phyloP scores from a whole-genome alignment of 345 rosid genomes.

The Cardamine occulta region DNA sequence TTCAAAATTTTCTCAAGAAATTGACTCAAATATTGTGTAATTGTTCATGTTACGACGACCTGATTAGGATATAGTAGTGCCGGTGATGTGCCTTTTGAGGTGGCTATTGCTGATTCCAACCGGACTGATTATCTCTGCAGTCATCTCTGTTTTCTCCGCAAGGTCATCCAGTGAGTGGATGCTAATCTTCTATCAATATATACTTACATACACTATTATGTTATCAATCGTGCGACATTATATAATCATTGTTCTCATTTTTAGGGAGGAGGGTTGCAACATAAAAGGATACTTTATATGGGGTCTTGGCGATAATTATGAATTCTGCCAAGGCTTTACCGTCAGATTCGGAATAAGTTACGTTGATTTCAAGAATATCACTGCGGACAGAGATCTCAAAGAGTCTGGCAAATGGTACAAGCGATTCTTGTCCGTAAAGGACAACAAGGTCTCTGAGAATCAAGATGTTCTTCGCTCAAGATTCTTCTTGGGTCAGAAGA shows the following conservation, averaged over 20 bases:
- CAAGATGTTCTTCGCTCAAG: slow-evolving; percentile 15
- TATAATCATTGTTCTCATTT: neutral
- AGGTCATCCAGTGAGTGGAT: slow-evolving; percentile 31
- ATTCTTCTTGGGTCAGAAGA: neutral
- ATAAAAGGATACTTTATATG: slow-evolving; percentile 36
- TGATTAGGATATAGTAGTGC: slow-evolving; percentile 16
- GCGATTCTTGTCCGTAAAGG: neutral
- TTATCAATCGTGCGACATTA: neutral
- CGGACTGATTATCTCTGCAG: slow-evolving; percentile 36
- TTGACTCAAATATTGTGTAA: neutral
- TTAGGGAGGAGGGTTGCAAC: neutral
- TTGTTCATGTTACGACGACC: neutral
- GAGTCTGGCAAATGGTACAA: slow-evolving; percentile 28
- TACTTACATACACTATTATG: neutral
- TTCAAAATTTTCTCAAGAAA: neutral
- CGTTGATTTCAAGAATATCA: neutral
- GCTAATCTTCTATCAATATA: neutral
- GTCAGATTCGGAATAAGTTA: slow-evolving; percentile 33
- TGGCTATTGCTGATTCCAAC: neutral
- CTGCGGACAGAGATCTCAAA: slow-evolving; percentile 32
- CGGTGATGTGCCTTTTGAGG: neutral
- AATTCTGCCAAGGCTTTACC: slow-evolving; percentile 27
- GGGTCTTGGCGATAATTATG: slow-evolving; percentile 36
- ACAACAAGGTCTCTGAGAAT: neutral
- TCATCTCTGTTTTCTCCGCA: slow-evolving; percentile 34